A percentile compares a stretch with the other conserved stretches of the same genome.
Conservation (phyloP, 441 rosid genomes). For the Kokia cookei region DNA sequence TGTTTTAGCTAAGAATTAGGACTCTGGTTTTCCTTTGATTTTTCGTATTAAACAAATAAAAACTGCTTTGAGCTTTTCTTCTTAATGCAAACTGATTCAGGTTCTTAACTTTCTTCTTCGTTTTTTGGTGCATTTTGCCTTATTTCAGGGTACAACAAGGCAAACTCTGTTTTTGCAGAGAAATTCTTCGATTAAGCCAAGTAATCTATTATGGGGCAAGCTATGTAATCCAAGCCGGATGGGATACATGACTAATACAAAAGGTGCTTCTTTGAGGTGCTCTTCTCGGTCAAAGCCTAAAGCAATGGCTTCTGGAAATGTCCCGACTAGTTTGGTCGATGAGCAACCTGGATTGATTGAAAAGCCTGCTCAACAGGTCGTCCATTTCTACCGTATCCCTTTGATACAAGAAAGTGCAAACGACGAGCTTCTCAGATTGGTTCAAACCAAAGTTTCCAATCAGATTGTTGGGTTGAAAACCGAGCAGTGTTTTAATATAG, state of each 20-base stretch:
- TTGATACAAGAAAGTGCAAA: slow-evolving; percentile 75
- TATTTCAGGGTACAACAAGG: slow-evolving; percentile 57
- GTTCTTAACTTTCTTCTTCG: neutral
- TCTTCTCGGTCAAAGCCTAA: slow-evolving; percentile 36
- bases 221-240: slow-evolving; percentile 19
- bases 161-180: slow-evolving; percentile 51
- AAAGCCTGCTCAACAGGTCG: slow-evolving; percentile 49
- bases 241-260: slow-evolving; percentile 15
- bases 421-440: slow-evolving; percentile 51
- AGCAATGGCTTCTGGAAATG: slow-evolving; percentile 39
- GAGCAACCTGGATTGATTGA: slow-evolving; percentile 38
- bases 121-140: neutral
- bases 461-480: slow-evolving; percentile 74
- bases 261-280: slow-evolving; percentile 45
- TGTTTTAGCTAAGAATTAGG: neutral
- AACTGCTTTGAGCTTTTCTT: neutral
- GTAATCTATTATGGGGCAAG: slow-evolving; percentile 49
- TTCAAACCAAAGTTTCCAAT: slow-evolving; percentile 58
- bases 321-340: slow-evolving; percentile 22
- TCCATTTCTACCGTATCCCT: slow-evolving; percentile 77
- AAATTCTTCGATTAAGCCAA: slow-evolving; percentile 21
- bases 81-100: neutral
- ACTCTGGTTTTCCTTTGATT: neutral
- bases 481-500: slow-evolving; percentile 83
- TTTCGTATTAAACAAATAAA: neutral